phyloP scores from a whole-genome alignment of 257 asterid genomes.

The Solanum etuberosum region DNA sequence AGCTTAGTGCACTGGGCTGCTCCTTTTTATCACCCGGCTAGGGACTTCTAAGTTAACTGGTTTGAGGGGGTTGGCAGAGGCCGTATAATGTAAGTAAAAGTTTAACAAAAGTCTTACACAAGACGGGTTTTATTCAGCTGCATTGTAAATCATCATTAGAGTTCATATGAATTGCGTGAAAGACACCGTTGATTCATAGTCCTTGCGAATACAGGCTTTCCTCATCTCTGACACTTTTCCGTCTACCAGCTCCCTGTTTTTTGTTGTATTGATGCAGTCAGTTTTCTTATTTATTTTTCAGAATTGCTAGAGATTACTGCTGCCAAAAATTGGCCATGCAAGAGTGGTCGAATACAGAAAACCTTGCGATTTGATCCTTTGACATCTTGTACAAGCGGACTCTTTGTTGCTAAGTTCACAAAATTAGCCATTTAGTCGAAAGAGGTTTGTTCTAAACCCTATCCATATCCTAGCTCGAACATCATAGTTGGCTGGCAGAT shows the following conservation, averaged over 20 bases:
- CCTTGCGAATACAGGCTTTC: background rate
- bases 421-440: constrained; percentile 23
- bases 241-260: background rate
- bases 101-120: background rate
- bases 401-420: constrained; percentile 78
- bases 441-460: background rate
- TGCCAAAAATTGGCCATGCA: constrained; percentile 71
- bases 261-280: background rate
- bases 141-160: background rate
- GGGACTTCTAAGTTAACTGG: background rate
- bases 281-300: constrained; percentile 23
- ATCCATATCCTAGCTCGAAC: background rate
- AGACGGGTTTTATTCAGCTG: background rate
- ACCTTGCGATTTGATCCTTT: constrained; percentile 74
- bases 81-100: background rate
- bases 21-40: background rate
- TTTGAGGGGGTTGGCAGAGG: background rate
- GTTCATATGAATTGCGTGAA: background rate
- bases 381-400: constrained; percentile 75
- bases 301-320: constrained; percentile 62
- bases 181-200: background rate
- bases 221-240: background rate
- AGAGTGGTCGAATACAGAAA: constrained; percentile 42
- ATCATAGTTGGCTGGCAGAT: background rate
- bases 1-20: background rate